Base-by-base conservation (phyloP, 768 basidiomycete genomes). In the Plicaturopsis crispa region DNA sequence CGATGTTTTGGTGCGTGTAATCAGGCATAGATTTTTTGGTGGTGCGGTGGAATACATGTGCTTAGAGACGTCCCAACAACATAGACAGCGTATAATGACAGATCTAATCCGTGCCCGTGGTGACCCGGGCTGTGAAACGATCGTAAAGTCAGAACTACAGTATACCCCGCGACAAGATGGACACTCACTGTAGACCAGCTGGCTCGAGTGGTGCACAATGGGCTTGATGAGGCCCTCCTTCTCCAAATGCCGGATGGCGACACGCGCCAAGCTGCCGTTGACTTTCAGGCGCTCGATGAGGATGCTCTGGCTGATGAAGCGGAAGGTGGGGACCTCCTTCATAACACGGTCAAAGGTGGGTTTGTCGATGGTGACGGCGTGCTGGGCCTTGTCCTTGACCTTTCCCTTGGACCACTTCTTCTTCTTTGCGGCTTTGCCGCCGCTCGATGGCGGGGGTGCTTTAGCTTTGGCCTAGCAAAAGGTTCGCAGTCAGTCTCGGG, bases 401-500 rank as follows among this genome's bases (percentile, higher is more conserved):
- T 98, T 98, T 62, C 96, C 96, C 78, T 98, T 98, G 53, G 90
- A 96, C 93, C 93, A 97, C 79, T 98, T 98, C 89, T 98, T 98
- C 80, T 98, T 98, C 79, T 97, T 97, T 47, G 87, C 89, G 57
- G 84, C 68, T 64, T 91, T 91, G 60, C 86, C 84, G 49, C 84
- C 82, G 48, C 76, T 66, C 35, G 80, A 70, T 44, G 71, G 58
- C 43, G 73, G 67, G 43, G 82, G 65, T 49, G 87, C 66, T 56
- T 80, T 70, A 70, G 82, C 80, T 75, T 86, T 87, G 59, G 85
- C 81, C 75, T 82, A 75, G 22, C 42, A 40, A 36, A 40, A 38
- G 48, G 5, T 17, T 31, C 8, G 43, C 26, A 28, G 26, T 8
- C 26, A 14, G 14, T 8, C 14, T 28, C 14, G 10, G 8, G 26